These are phyloP conservation scores for Medakamo hakoo DNA, from an alignment of 139 green algal genomes.

Conservation along the genomic window DNA sequence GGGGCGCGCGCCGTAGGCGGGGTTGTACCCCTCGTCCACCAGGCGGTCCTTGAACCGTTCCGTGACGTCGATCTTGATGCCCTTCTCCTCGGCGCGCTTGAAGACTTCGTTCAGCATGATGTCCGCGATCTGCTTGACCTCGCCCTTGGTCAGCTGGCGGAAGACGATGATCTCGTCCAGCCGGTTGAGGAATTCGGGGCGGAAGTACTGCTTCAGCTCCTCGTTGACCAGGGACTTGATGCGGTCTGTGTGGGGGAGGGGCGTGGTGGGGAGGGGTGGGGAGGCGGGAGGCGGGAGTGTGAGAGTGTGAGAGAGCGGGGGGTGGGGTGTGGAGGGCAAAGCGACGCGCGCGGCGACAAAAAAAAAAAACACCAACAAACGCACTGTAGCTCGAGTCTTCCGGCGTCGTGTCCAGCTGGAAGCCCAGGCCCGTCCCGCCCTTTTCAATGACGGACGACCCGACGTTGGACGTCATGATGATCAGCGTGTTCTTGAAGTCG, in stretches of 20 bases:
- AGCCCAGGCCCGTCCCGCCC: constrained; percentile 63
- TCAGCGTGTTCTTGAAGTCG: constrained; percentile 99
- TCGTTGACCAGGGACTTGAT: constrained; percentile 98
- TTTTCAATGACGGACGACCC: constrained; percentile 92
- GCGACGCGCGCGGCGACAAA: no score
- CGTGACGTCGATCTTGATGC: constrained; percentile 88
- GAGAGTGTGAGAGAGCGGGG: no score
- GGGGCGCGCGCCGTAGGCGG: constrained; percentile 90
- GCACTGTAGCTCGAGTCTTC: constrained; percentile 31
- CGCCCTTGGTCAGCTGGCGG: constrained; percentile 92
- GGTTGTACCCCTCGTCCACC: constrained; percentile 98
- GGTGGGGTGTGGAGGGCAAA: no score
- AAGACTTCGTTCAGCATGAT: constrained; percentile 96
- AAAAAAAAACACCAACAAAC: no score
- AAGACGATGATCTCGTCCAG: constrained; percentile 99
- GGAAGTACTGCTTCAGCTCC: constrained; percentile 99
- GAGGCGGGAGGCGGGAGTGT: no score
- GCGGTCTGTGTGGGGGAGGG: no score
- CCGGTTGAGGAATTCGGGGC: constrained; percentile 95
- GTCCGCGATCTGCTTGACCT: constrained; percentile 97
- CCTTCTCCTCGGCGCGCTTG: constrained; percentile 80
- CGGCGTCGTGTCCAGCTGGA: constrained; percentile 38
- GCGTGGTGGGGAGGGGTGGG: no score
- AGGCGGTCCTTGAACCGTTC: constrained; percentile 61
- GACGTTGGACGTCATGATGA: constrained; percentile 99